Conservation (phyloP, 108 stramenopile genomes). For the Skeletonema menzelii region DNA sequence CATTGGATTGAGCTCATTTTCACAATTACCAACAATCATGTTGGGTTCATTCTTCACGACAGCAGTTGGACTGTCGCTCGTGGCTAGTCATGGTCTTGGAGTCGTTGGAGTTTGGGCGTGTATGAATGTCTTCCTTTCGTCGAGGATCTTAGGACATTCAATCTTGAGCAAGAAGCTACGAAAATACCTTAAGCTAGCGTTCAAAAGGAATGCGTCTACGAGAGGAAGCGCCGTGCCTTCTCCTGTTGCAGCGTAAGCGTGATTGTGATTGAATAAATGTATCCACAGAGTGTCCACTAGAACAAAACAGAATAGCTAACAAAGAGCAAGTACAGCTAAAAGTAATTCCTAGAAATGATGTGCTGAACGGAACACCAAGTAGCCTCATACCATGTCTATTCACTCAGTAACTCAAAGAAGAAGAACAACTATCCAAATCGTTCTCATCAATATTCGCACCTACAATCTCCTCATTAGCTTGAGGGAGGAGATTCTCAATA, state of each 20-base stretch:
- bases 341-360: too few species aligned
- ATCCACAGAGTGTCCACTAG: neutral
- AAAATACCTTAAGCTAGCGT: slow-evolving; percentile 10
- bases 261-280: neutral
- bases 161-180: slow-evolving; percentile 26
- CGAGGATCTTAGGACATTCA: slow-evolving; percentile 19
- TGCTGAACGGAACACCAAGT: too few species aligned
- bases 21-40: slow-evolving; percentile 28
- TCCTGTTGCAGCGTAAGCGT: neutral
- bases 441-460: neutral
- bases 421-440: neutral
- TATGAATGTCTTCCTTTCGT: slow-evolving; percentile 28
- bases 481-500: neutral
- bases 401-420: neutral
- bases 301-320: neutral
- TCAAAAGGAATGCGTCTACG: neutral
- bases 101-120: slow-evolving; percentile 35
- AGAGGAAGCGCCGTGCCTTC: neutral
- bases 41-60: slow-evolving; percentile 20
- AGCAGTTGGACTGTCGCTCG: slow-evolving; percentile 10
- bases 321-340: neutral
- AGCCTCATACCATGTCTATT: too few species aligned
- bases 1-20: slow-evolving; percentile 28
- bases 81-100: slow-evolving; percentile 3
- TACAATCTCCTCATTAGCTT: neutral